Evolutionary conservation across 1,284 basidiomycete species (phyloP), one percentile per base, ranked within the genome.

Genomic region (Veloboletus limbatus): DNA sequence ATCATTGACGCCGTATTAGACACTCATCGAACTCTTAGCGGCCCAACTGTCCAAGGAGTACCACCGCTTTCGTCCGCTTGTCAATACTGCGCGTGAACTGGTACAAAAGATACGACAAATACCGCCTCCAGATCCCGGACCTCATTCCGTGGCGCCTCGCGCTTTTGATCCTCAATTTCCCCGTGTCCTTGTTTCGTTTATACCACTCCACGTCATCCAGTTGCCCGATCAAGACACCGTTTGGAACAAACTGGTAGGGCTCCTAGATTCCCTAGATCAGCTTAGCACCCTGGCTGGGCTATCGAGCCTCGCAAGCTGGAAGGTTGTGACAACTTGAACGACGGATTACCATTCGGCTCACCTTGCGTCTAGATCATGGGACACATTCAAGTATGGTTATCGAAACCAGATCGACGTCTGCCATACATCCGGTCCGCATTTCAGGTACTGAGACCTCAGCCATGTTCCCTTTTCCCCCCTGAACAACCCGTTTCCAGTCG

Each of bases 131-230:
- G 60, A 70, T 6, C 76, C 75, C 10, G 44, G 52, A 1, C 59
- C 70, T 2, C 65, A 69, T 16, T 84, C 85, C 2, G 69, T 74
- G 0, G 81, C 79, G 0, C 64, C 60, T 21, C 66, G 74, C 1
- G 78, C 79, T 0, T 87, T 93, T 47, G 88, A 88, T 59, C 79
- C 86, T 4, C 72, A 78, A 32, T 79, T 91, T 39, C 77, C 79
- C 3, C 79, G 88, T 6, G 74, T 77, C 38, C 71, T 94, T 0
- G 82, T 83, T 21, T 85, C 83, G 30, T 81, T 78, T 50, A 82
- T 90, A 60, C 92, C 92, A 0, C 77, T 89, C 7, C 78, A 83
- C 13, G 68, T 81, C 3, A 69, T 88, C 14, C 63, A 73, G 4
- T 59, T 86, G 0, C 81, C 81, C 0, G 54, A 71, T 2, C 69